Evolutionary conservation across 768 basidiomycete genomes (phyloP).

Genomic region (Collybia sp.): DNA sequence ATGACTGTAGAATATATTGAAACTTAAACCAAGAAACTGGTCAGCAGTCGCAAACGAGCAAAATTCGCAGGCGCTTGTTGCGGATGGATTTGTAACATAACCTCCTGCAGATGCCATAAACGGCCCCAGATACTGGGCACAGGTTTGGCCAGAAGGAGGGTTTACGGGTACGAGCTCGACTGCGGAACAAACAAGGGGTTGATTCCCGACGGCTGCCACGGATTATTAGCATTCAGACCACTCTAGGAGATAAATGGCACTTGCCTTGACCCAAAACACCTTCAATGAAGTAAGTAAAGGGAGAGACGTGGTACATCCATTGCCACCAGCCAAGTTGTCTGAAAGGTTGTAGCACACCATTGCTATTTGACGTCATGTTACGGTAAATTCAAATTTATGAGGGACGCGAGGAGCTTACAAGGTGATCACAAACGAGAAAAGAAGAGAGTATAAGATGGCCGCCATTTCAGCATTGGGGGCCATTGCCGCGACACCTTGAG

Average conservation of each 20-base stretch:
- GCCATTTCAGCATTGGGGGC: slow-evolving; percentile 51
- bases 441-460: slow-evolving; percentile 43
- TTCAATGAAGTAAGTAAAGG: slow-evolving; percentile 55
- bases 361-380: slow-evolving; percentile 19
- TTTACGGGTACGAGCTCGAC: slow-evolving; percentile 49
- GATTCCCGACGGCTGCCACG: slow-evolving; percentile 32
- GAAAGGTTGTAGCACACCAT: slow-evolving; percentile 62
- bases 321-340: slow-evolving; percentile 57
- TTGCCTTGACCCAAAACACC: slow-evolving; percentile 25
- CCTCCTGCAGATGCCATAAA: slow-evolving; percentile 52
- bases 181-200: slow-evolving; percentile 40
- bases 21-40: slow-evolving; percentile 41
- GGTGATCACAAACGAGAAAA: slow-evolving; percentile 54
- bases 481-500: slow-evolving; percentile 55
- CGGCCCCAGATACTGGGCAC: slow-evolving; percentile 41
- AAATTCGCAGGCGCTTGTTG: slow-evolving; percentile 48
- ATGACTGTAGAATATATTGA: slow-evolving; percentile 54
- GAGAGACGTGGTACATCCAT: slow-evolving; percentile 55
- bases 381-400: background rate
- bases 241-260: background rate
- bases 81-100: slow-evolving; percentile 50
- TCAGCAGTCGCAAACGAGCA: slow-evolving; percentile 61
- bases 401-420: slow-evolving; percentile 31
- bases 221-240: background rate
- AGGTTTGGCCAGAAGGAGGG: slow-evolving; percentile 50